These are phyloP conservation scores for Perkinsus chesapeaki DNA, from an alignment of 169 alveolate species.

Conservation along the genomic window DNA sequence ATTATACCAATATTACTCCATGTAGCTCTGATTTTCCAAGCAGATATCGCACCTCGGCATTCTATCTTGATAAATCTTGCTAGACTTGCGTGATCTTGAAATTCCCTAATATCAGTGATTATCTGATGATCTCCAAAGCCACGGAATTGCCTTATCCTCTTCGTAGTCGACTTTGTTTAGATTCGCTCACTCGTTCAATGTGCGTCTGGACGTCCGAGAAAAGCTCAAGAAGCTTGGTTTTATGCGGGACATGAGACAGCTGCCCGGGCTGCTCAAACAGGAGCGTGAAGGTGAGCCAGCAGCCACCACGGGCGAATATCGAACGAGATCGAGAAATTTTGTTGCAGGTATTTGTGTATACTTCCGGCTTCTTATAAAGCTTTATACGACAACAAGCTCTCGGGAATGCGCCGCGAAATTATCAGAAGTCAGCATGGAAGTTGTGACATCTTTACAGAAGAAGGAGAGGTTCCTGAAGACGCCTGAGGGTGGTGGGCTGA, in stretches of 20 bases:
- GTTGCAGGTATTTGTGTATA: background rate
- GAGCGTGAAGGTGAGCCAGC: slow-evolving; percentile 17
- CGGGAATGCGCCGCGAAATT: background rate
- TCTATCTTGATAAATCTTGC: no score
- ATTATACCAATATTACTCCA: no score
- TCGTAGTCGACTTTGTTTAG: background rate
- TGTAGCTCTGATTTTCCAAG: no score
- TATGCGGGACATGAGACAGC: slow-evolving; percentile 26
- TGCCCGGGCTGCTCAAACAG: slow-evolving; percentile 29
- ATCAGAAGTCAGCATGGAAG: background rate
- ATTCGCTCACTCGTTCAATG: slow-evolving; percentile 15
- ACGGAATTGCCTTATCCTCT: no score
- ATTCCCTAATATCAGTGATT: no score
- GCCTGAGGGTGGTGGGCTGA: background rate
- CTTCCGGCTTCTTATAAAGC: background rate
- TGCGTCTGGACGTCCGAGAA: slow-evolving; percentile 4
- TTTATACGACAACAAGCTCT: background rate
- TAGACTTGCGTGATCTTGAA: no score
- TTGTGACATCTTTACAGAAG: background rate
- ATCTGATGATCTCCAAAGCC: no score
- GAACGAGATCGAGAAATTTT: background rate
- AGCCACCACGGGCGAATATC: no score
- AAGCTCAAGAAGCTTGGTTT: slow-evolving; percentile 23
- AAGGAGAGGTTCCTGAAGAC: background rate
- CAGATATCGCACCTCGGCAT: no score